Evolutionary conservation across 163 green algal species (phyloP).

Genomic region (Chloromonas sp.): DNA sequence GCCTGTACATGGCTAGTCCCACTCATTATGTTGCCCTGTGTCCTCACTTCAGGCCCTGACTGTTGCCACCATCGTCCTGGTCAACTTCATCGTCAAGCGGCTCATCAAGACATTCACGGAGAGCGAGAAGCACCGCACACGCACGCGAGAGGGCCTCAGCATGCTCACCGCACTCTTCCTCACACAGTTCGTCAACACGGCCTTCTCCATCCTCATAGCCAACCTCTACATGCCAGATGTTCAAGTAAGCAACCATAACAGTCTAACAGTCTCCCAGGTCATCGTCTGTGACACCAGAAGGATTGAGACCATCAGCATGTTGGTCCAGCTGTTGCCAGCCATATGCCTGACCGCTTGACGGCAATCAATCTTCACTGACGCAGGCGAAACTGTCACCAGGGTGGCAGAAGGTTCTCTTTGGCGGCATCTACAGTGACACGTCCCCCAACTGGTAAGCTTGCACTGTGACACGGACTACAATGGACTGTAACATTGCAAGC

Average conservation of each 20-base stretch:
- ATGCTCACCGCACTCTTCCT: conserved; percentile 34
- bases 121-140: conserved; percentile 49
- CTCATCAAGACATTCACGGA: conserved; percentile 24
- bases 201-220: conserved; percentile 39
- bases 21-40: background rate
- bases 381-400: too few relatives aligned
- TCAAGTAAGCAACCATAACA: background rate
- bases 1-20: too few relatives aligned
- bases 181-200: conserved; percentile 38
- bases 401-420: conserved; percentile 10
- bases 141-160: conserved; percentile 28
- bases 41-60: conserved; percentile 14
- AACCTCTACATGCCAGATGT: conserved; percentile 34
- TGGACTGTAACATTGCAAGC: too few relatives aligned
- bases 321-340: background rate
- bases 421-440: conserved; percentile 35
- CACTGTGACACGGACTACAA: too few relatives aligned
- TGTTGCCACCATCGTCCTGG: conserved; percentile 30
- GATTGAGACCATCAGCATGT: background rate
- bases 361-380: too few relatives aligned
- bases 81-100: conserved; percentile 24
- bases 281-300: too few relatives aligned
- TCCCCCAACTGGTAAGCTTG: conserved; percentile 31
- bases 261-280: too few relatives aligned
- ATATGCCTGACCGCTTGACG: background rate